Evolutionary conservation across 2,329 filamentous ascomycete species (phyloP).

Genomic region (Talaromyces sp.): DNA sequence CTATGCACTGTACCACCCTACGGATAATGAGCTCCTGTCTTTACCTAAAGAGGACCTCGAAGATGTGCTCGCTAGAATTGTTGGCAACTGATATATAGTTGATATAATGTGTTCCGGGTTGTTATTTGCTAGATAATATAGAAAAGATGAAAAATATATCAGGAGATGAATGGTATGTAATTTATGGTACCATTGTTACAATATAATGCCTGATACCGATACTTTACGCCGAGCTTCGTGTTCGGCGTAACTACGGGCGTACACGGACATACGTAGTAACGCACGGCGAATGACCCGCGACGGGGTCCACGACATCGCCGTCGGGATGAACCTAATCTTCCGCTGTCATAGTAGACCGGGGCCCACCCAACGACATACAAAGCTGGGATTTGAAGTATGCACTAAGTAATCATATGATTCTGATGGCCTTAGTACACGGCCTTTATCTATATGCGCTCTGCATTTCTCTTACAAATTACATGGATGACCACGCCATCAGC

Average conservation of each 20-base stretch:
- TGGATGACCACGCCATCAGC: background rate
- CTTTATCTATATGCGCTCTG: background rate
- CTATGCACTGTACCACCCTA: background rate
- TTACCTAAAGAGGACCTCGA: background rate
- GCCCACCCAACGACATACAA: background rate
- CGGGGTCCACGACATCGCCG: background rate
- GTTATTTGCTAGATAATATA: background rate
- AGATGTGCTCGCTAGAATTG: background rate
- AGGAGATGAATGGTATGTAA: background rate
- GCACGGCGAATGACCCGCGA: too few relatives aligned
- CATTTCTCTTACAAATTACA: background rate
- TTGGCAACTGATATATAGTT: background rate
- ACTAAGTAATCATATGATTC: background rate
- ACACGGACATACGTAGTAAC: too few relatives aligned
- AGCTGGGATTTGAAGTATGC: background rate
- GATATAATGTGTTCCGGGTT: background rate
- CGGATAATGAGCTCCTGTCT: slow-evolving; percentile 5
- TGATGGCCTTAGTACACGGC: background rate
- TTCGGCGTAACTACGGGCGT: background rate
- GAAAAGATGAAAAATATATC: background rate
- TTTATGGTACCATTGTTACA: background rate
- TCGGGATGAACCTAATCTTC: slow-evolving; percentile 31
- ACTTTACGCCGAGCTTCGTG: background rate
- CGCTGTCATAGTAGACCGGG: background rate
- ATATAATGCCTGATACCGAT: background rate